Conservation (phyloP, 2,329 filamentous ascomycete species). For the Akanthomyces dipterigenus region DNA sequence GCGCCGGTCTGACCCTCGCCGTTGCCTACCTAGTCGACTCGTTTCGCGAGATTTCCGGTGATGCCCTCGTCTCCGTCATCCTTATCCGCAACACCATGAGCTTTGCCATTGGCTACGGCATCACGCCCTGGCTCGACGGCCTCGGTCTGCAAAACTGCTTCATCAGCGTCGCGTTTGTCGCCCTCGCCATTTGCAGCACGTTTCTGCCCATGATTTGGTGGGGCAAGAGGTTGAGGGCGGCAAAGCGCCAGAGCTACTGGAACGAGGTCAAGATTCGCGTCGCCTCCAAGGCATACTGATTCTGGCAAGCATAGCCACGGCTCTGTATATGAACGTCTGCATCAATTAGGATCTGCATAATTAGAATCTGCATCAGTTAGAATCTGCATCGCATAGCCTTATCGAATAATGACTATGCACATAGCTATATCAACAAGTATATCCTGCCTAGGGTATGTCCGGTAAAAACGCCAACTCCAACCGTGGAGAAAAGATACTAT, state of each 20-base stretch:
- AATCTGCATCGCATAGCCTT: background rate
- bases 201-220: conserved; percentile 41
- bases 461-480: too few species aligned
- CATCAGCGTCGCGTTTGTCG: conserved; percentile 34
- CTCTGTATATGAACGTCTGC: background rate
- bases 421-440: background rate
- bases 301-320: background rate
- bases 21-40: conserved; percentile 36
- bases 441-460: too few species aligned
- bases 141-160: conserved; percentile 38
- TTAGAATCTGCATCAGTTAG: background rate
- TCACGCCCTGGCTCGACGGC: conserved; percentile 37
- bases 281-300: conserved; percentile 3
- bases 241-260: conserved; percentile 18
- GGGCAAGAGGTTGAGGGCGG: conserved; percentile 28
- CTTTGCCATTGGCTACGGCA: conserved; percentile 31
- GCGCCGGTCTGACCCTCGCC: conserved; percentile 29
- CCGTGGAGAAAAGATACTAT: too few species aligned
- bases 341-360: background rate
- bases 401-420: background rate
- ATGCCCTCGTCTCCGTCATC: conserved; percentile 33
- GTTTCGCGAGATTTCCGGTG: conserved; percentile 33
- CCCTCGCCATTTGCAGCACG: conserved; percentile 30
- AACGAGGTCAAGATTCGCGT: conserved; percentile 13
- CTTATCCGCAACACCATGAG: conserved; percentile 32